These are phyloP conservation scores for Hemileccinum rubropunctum DNA, from an alignment of 768 basidiomycete species.

Conservation along the genomic window DNA sequence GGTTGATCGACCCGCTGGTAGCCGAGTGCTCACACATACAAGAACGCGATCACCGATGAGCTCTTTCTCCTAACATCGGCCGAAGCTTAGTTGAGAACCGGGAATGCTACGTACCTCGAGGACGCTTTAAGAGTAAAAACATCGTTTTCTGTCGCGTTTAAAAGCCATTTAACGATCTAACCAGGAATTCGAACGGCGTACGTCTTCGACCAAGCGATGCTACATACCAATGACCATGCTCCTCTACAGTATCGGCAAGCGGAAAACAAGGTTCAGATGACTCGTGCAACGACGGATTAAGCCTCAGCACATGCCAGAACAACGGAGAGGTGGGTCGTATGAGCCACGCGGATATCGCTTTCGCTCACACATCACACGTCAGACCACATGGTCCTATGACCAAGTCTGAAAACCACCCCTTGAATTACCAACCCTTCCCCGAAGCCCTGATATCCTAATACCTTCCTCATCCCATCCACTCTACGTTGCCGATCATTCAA, in stretches of 20 bases:
- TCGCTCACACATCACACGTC: not conserved
- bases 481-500: constrained; percentile 34
- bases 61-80: constrained; percentile 53
- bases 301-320: constrained; percentile 25
- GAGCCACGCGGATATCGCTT: not conserved
- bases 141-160: not conserved
- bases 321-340: constrained; percentile 19
- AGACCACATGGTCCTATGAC: constrained; percentile 63
- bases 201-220: not conserved
- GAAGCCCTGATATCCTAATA: too few relatives aligned
- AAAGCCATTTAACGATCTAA: not conserved
- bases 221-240: not conserved
- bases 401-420: constrained; percentile 36
- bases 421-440: not conserved
- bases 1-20: constrained; percentile 14
- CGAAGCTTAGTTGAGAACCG: constrained; percentile 38
- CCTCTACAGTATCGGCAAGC: constrained; percentile 21
- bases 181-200: constrained; percentile 31
- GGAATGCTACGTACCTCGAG: constrained; percentile 39
- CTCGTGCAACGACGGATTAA: constrained; percentile 31
- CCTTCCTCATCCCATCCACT: too few relatives aligned
- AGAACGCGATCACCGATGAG: constrained; percentile 62
- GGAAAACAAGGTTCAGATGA: constrained; percentile 30
- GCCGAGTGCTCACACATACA: constrained; percentile 53
- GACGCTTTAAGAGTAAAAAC: constrained; percentile 46